Conservation (phyloP, 345 rosid genomes). For the Sonneratia alba region DNA sequence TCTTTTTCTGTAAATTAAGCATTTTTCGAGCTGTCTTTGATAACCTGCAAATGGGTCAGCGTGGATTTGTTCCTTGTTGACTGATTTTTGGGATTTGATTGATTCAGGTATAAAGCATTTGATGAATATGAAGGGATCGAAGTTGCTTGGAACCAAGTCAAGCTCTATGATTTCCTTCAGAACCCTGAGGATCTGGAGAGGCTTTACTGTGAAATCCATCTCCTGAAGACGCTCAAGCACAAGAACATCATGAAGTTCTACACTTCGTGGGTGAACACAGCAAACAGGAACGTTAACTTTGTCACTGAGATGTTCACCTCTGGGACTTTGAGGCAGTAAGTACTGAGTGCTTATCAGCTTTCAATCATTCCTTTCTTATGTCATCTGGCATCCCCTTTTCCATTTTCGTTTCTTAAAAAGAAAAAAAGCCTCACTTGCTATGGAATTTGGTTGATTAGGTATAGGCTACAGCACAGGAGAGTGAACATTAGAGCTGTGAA, state of each 20-base stretch:
- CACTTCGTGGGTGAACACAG: slow-evolving; percentile 87
- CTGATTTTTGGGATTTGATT: slow-evolving; percentile 15
- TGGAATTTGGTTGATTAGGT: slow-evolving; percentile 28
- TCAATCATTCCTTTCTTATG: too few species aligned
- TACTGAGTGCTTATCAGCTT: too few species aligned
- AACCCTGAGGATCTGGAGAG: slow-evolving; percentile 93
- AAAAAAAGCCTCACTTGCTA: not conserved
- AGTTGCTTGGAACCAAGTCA: slow-evolving; percentile 99
- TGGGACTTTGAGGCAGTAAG: slow-evolving; percentile 63
- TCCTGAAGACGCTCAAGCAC: slow-evolving; percentile 85
- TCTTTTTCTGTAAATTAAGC: not conserved
- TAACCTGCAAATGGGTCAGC: slow-evolving; percentile 13
- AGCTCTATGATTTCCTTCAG: slow-evolving; percentile 79
- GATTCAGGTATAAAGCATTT: slow-evolving; percentile 76
- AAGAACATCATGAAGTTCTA: slow-evolving; percentile 82
- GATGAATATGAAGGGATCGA: slow-evolving; percentile 91
- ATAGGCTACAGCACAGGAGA: slow-evolving; percentile 72
- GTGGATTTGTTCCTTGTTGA: slow-evolving; percentile 20
- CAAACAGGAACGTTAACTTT: slow-evolving; percentile 78
- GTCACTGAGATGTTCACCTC: slow-evolving; percentile 97
- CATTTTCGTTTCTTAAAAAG: not conserved
- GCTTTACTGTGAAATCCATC: slow-evolving; percentile 89
- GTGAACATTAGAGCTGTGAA: slow-evolving; percentile 84
- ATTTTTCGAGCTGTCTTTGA: slow-evolving; percentile 6
- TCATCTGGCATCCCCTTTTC: too few species aligned